Evolutionary conservation across 768 basidiomycete genomes (phyloP).

Genomic region (Scleroderma citrinum): DNA sequence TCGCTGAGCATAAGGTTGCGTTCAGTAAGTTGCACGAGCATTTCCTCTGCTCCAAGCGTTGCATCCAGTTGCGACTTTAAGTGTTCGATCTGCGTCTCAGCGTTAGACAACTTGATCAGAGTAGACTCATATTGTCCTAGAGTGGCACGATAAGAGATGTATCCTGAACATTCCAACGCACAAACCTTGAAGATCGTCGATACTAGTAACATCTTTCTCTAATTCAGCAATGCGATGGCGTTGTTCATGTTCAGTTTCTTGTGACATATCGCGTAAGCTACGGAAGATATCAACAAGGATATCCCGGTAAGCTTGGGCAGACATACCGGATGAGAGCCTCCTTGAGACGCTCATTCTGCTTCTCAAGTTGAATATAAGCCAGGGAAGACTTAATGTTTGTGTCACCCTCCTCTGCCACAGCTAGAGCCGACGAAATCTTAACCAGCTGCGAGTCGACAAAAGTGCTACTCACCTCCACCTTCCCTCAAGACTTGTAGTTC

Average conservation of each 20-base stretch:
- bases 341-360: conserved; percentile 92
- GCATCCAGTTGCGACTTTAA: conserved; percentile 93
- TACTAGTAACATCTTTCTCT: conserved; percentile 76
- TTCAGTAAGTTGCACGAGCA: conserved; percentile 93
- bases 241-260: conserved; percentile 83
- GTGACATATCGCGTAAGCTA: conserved; percentile 83
- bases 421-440: conserved; percentile 5
- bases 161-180: neutral
- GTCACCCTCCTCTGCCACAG: conserved; percentile 23
- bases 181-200: conserved; percentile 78
- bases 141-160: conserved; percentile 3
- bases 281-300: neutral
- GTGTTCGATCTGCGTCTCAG: conserved; percentile 89
- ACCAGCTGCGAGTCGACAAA: conserved; percentile 6
- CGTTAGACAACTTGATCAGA: conserved; percentile 76
- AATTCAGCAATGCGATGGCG: conserved; percentile 76
- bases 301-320: neutral
- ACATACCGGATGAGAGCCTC: conserved; percentile 83
- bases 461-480: conserved; percentile 30
- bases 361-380: conserved; percentile 84
- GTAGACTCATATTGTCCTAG: conserved; percentile 76
- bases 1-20: conserved; percentile 89
- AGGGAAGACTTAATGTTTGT: conserved; percentile 49
- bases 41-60: conserved; percentile 91
- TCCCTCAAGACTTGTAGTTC: conserved; percentile 78